These are phyloP conservation scores for Pyrenula massariospora DNA, from an alignment of 495 filamentous ascomycete genomes.

Conservation along the genomic window DNA sequence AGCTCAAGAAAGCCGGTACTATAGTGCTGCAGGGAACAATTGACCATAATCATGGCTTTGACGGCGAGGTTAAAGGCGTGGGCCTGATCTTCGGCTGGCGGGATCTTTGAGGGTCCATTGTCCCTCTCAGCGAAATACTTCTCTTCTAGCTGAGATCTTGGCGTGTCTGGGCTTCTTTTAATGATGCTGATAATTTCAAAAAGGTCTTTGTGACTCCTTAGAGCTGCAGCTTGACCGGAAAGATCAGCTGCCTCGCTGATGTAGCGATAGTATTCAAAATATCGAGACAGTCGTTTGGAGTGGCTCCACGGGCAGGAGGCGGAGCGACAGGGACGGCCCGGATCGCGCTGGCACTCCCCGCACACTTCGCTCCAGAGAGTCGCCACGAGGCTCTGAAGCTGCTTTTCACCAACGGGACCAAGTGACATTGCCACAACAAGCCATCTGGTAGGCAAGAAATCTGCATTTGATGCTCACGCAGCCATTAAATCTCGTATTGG, in stretches of 20 bases:
- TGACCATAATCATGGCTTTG: conserved; percentile 20
- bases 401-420: background rate
- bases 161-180: conserved; percentile 4
- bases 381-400: conserved; percentile 9
- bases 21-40: conserved; percentile 12
- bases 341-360: conserved; percentile 7
- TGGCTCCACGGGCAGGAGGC: conserved; percentile 9
- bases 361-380: conserved; percentile 17
- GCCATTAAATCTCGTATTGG: no score
- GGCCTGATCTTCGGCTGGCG: conserved; percentile 6
- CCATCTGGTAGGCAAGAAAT: conserved; percentile 7
- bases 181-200: conserved; percentile 12
- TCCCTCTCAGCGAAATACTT: background rate
- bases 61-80: conserved; percentile 19
- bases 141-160: background rate
- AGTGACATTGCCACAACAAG: background rate
- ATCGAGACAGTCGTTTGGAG: conserved; percentile 10
- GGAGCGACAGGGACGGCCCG: conserved; percentile 3
- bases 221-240: conserved; percentile 6
- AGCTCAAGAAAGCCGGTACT: conserved; percentile 11
- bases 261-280: conserved; percentile 20
- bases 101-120: background rate
- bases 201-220: conserved; percentile 16
- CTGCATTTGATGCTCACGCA: no score
- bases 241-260: conserved; percentile 7